Evolutionary conservation across 176 grass and related monocot species (phyloP).

Genomic region (Rhynchospora breviuscula): DNA sequence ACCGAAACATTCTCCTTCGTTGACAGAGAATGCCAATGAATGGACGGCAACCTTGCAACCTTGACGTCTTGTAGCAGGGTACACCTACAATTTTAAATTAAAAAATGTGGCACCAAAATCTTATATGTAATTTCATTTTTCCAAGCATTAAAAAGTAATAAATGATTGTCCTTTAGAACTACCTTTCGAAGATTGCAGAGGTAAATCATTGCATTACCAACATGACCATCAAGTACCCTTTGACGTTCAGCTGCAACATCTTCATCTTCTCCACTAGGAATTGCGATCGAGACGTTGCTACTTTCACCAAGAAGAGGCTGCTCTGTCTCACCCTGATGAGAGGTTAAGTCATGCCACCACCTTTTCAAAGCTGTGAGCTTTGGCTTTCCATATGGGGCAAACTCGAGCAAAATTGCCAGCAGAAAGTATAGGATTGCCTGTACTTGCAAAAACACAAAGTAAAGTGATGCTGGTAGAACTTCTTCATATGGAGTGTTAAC

Average conservation of each 20-base stretch:
- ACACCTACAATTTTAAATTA: constrained; percentile 27
- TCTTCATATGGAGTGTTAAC: background rate
- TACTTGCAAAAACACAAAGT: constrained; percentile 8
- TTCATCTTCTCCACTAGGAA: constrained; percentile 34
- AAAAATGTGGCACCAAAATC: background rate
- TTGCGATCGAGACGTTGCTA: constrained; percentile 8
- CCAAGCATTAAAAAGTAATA: background rate
- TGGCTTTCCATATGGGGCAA: constrained; percentile 32
- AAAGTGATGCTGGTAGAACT: background rate
- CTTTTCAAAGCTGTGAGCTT: constrained; percentile 22
- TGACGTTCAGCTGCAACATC: constrained; percentile 39
- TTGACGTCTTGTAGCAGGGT: constrained; percentile 30
- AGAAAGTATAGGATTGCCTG: constrained; percentile 40
- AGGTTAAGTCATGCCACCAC: constrained; percentile 23
- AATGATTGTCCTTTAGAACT: background rate
- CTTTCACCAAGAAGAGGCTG: constrained; percentile 30
- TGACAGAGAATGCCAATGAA: constrained; percentile 38
- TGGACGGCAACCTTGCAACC: constrained; percentile 34
- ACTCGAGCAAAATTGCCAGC: constrained; percentile 32
- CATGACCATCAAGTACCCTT: constrained; percentile 32
- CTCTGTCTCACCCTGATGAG: constrained; percentile 4
- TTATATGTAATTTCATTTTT: background rate
- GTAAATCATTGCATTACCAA: constrained; percentile 38
- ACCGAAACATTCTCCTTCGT: constrained; percentile 51
- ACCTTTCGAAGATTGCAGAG: constrained; percentile 42